Evolutionary conservation across 2,329 filamentous ascomycete genomes (phyloP), one percentile per base, ranked within the genome.

Genomic region (Phoma sp.): DNA sequence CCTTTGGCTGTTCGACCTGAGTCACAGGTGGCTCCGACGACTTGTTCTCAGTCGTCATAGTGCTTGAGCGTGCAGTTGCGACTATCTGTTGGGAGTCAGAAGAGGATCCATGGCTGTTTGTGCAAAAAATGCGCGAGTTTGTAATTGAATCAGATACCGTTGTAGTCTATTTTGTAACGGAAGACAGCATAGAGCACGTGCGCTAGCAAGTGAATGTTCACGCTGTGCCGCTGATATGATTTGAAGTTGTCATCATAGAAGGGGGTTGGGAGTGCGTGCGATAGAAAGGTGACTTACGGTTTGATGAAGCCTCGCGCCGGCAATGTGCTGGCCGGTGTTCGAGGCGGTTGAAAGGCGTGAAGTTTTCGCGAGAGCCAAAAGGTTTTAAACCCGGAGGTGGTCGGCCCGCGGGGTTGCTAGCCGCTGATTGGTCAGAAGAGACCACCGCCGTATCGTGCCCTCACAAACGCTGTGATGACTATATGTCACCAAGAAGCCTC

Each of bases 111-210:
- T 38, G 24, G 0, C 12, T 17, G 15, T 8, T 29, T 27, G 40
- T 15, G 9, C 19, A n/a, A 21, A 31, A 15, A 1, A 31, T 22
- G 43, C n/a, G 37, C 37, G 10, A 15, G 29, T 15, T 27, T 2
- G n/a, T 46, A 25, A 17, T 51, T 39, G 49, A 51, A 51, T 57
- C 55, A 57, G 55, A 57, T 57, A 57, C 55, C 55, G 55, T 57
- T 54, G 55, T 57, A 57, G 55, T 57, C 55, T 57, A 57, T 57
- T 53, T 55, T 57, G 50, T 53, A 57, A 57, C 50, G 49, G 55
- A 57, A 53, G 50, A 53, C 55, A 57, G 49, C 55, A 57, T 52
- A 57, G 55, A 57, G 55, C 55, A 57, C 50, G 29, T 38, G 37
- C 55, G 49, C 55, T 53, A 57, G 55, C 55, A 57, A 57, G 40